These are phyloP conservation scores for Peniophora sp. DNA, from an alignment of 1,284 basidiomycete genomes.

Conservation along the genomic window DNA sequence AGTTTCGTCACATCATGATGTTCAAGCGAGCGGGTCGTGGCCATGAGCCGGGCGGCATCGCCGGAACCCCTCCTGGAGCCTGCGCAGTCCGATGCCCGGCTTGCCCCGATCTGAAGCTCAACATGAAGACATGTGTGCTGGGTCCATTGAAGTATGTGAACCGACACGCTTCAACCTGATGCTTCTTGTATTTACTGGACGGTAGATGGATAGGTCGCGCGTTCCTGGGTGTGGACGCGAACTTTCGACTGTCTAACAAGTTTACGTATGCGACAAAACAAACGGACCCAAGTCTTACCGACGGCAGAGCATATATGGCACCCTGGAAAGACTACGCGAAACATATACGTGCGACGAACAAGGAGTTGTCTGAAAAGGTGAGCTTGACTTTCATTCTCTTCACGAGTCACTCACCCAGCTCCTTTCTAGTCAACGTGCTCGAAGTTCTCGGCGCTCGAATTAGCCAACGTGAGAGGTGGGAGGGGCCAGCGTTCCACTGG, in stretches of 20 bases:
- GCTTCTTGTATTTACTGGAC: too few relatives aligned
- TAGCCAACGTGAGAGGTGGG: conserved; percentile 4
- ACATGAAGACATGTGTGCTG: conserved; percentile 10
- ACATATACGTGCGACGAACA: conserved; percentile 1
- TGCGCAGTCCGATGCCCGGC: conserved; percentile 12
- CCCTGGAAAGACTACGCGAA: conserved; percentile 3
- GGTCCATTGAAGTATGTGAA: neutral
- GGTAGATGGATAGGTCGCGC: conserved; percentile 17
- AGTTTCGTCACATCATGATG: conserved; percentile 14
- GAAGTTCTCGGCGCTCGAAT: conserved; percentile 8
- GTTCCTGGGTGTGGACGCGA: conserved; percentile 18
- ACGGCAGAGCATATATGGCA: conserved; percentile 21
- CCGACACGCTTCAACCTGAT: too few relatives aligned
- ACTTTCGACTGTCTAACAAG: conserved; percentile 20
- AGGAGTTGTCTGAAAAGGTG: neutral
- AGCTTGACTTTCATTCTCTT: neutral
- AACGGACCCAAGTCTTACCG: conserved; percentile 16
- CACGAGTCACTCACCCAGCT: too few relatives aligned
- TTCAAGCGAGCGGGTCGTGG: conserved; percentile 11
- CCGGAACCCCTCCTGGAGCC: conserved; percentile 8
- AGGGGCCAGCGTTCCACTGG: conserved; percentile 15
- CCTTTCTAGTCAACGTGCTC: conserved; percentile 10
- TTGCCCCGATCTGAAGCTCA: conserved; percentile 13
- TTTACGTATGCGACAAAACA: conserved; percentile 9
- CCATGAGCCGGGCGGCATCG: conserved; percentile 1